Percentiles rank a stretch among this genome's conserved stretches.
These are phyloP conservation scores for Hypericum perforatum DNA, from an alignment of 345 rosid genomes.

Conservation along the genomic window DNA sequence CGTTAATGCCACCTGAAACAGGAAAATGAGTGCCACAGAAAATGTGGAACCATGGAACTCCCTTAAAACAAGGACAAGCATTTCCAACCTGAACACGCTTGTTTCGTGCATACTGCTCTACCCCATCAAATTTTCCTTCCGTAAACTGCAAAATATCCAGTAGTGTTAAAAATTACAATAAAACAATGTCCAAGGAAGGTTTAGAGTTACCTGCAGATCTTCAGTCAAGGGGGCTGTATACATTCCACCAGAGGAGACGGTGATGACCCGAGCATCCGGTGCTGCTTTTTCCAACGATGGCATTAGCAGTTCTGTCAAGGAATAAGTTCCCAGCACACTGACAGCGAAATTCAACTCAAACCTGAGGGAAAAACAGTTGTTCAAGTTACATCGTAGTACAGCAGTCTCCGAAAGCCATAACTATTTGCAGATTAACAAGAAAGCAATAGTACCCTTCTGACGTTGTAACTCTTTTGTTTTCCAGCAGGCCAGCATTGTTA, in stretches of 20 bases:
- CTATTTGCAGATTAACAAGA: slow-evolving; percentile 7
- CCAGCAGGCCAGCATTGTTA: slow-evolving; percentile 82
- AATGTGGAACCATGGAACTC: no score
- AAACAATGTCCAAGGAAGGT: neutral
- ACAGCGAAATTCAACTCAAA: slow-evolving; percentile 67
- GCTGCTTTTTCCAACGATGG: slow-evolving; percentile 76
- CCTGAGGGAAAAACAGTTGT: slow-evolving; percentile 24
- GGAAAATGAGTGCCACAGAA: neutral
- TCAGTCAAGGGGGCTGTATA: slow-evolving; percentile 60
- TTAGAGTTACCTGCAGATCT: slow-evolving; percentile 57
- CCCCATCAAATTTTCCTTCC: slow-evolving; percentile 47
- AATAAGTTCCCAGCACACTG: slow-evolving; percentile 76
- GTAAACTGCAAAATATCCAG: slow-evolving; percentile 37
- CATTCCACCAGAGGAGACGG: slow-evolving; percentile 89
- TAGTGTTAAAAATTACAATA: neutral
- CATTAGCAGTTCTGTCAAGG: slow-evolving; percentile 59
- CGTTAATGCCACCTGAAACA: slow-evolving; percentile 57
- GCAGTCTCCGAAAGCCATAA: neutral
- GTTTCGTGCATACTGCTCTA: slow-evolving; percentile 66
- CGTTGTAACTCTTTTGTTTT: slow-evolving; percentile 44
- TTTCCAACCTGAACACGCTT: slow-evolving; percentile 71
- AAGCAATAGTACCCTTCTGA: slow-evolving; percentile 56
- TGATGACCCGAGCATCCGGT: slow-evolving; percentile 75
- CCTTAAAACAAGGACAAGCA: neutral
- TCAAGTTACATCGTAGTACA: neutral